Base-by-base conservation (phyloP, 2,329 filamentous ascomycete genomes). In the Diaporthe aspalathi region DNA sequence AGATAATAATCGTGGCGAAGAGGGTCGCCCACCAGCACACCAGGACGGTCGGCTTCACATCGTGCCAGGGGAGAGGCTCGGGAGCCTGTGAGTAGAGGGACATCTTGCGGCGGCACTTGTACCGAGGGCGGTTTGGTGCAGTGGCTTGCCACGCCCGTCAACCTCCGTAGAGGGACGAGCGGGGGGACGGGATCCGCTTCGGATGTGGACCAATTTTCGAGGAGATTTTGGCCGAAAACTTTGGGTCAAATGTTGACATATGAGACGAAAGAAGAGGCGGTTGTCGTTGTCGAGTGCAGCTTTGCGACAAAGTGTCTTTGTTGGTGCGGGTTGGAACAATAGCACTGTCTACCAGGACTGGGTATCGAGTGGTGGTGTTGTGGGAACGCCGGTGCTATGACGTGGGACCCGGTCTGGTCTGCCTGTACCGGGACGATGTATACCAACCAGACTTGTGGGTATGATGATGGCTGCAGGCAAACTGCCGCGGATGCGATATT, bases 21-120 rank as follows among this genome's bases (percentile, higher is more conserved):
- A 90, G 86, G 38, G 94, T 96, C 74, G 92, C 94, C 95, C 95
- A 98, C 95, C 95, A 98, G 81, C 93, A 97, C 76, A 97, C 94
- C 74, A 99, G 87, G 60, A 99, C 85, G 0, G 95, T 97, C n/a
- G 95, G 94, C 80, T 97, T 97, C 83, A 96, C 92, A 63, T 86
- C 79, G 69, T 82, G 80, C 77, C 84, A 84, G 45, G 81, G 78
- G 74, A 82, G 84, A 69, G 85, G 79, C 60, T 81, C 79, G 70
- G 88, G 88, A 63, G 88, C 84, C 17, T 84, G 80, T 2, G 88
- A 87, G 77, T 91, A 91, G 76, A 92, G 81, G 63, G 84, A 77
- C 89, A 91, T 91, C 73, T 74, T 81, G 79, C 71, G 74, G 74
- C 72, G 74, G 72, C 73, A 35, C 40, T 56, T 16, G n/a, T 17